Base-by-base conservation (phyloP, 2,329 filamentous ascomycete species). In the Aspergillus pseudoterreus region DNA sequence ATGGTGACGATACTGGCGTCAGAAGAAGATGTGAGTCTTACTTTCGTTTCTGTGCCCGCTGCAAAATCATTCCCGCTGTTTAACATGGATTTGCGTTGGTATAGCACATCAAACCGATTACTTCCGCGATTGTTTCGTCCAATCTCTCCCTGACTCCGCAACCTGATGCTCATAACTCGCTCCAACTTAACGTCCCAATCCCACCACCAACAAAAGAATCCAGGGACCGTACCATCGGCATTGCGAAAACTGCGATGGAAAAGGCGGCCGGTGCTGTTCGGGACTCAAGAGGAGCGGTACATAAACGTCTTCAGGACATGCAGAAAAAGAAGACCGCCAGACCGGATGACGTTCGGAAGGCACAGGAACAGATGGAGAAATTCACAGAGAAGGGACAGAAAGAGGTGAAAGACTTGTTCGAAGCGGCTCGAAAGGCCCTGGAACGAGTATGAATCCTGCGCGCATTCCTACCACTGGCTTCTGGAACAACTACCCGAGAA, bases 1-100 rank as follows among this genome's bases (percentile, higher is more conserved):
- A 77, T 76, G 59, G 67, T 87, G 27, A 79, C 82, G 52, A 73
- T 88, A n/a, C 66, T 86, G 19, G 82, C 82, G 36, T 81, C 83
- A 12, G 86, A 88, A 62, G 79, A 82, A 61, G 80, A 82, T 53
- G 84, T 86, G 65, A 60, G 78, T 50, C 10, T 35, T 46, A 24
- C 45, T 21, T 49, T n/a, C 14, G 39, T 33, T 30, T 32, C 17
- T 19, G 17, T 5, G 21, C 27, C 22, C 39, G 21, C 15, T 47
- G 51, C 36, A 35, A 3, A 38, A 49, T 38, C 22, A 22, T 22
- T 22, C 6, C 22, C 6, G 5, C 6, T 22, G 1, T 22, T 6
- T 52, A 11, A 50, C 48, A 21, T n/a, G 17, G 9, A 45, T 14
- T 17, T 39, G 12, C 30, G 9, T 42, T 22, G 39, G n/a, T 36